A percentile compares a stretch with the other conserved stretches of the same genome.
phyloP scores from a whole-genome alignment of 1,284 basidiomycete species.

The Apiotrichum laibachii region DNA sequence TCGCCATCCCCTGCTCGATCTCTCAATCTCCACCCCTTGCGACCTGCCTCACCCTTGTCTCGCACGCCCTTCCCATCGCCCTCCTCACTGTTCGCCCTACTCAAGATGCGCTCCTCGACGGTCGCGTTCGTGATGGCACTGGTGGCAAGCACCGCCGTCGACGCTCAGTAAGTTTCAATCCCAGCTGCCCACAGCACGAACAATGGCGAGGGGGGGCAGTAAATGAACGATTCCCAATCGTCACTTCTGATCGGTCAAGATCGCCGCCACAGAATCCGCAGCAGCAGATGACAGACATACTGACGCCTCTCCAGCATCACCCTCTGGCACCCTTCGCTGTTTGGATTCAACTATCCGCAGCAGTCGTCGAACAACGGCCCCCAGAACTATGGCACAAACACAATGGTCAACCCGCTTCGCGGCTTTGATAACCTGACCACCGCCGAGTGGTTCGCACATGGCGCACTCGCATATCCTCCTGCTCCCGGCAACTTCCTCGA shows the following conservation, averaged over 20 bases:
- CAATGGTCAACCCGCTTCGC: conserved; percentile 1
- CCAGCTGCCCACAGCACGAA: too few species aligned
- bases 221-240: too few species aligned
- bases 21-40: too few species aligned
- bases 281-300: too few species aligned
- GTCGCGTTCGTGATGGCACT: conserved; percentile 2
- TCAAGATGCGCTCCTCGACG: not conserved
- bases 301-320: not conserved
- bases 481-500: conserved; percentile 9
- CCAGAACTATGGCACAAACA: conserved; percentile 2
- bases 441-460: conserved; percentile 62
- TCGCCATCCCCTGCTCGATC: too few species aligned
- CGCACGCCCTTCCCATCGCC: too few species aligned
- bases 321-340: not conserved
- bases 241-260: too few species aligned
- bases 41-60: too few species aligned
- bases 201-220: too few species aligned
- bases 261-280: too few species aligned
- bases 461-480: conserved; percentile 26
- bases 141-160: not conserved
- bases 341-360: conserved; percentile 5
- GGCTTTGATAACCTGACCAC: not conserved
- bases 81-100: too few species aligned
- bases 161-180: conserved; percentile 6
- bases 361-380: not conserved